Evolutionary conservation across 164 flowering plant species (phyloP), one percentile per base, ranked within the genome.

Genomic region (Umbellularia californica): DNA sequence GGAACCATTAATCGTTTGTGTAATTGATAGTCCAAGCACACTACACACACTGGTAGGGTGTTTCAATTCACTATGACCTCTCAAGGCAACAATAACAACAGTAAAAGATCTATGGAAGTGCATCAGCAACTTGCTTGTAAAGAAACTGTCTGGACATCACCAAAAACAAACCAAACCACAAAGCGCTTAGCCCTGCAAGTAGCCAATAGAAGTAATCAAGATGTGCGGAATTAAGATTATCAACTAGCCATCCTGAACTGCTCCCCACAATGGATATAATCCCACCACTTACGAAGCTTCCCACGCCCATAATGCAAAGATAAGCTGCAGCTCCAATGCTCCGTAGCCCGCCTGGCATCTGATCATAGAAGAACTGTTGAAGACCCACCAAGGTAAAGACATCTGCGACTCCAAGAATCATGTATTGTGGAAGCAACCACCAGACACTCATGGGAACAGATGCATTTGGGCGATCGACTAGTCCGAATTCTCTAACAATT

Each of bases 191-290:
- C n/a, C 50, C 63, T 14, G 77, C 77, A 58, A 75, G 66, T 23
- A 75, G 68, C 72, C 72, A 75, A 60, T 75, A 75, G 47, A 55
- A 75, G 72, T 41, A 74, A 74, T 51, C 71, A 27, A 74, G 60
- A 28, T 67, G 71, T 11, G 71, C 76, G 10, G 51, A 27, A 15
- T 67, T 67, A n/a, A 74, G 71, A 58, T 74, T 50, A 35, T 28
- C 20, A 9, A 51, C 11, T 17, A n/a, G 58, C 72, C n/a, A 25
- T 70, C 17, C 58, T 70, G 25, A 50, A 23, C 5, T 70, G 3
- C 62, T 50, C 30, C 50, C 58, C 22, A 70, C n/a, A 47, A 50
- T 50, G 62, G 72, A 50, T 25, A 70, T 70, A 25, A 70, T 20
- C 11, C 50, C 52, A 70, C 75, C 17, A 47, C 75, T 72, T 23